Conservation (phyloP, 805 yeast genomes). For the Sugiyamaella marilandica region DNA sequence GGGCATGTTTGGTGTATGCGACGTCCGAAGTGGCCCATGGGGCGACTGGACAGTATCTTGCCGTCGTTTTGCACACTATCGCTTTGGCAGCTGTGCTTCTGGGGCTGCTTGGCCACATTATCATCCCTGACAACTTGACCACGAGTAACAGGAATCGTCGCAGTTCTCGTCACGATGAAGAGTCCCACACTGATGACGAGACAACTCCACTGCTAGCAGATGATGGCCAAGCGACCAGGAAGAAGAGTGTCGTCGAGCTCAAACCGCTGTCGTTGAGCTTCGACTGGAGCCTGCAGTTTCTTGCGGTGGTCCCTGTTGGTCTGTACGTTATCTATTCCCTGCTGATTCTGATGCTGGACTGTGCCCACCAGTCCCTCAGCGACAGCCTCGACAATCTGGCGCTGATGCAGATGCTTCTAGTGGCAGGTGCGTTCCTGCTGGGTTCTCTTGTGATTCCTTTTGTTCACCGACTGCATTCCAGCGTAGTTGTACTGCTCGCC, state of each 20-base stretch:
- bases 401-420: constrained; percentile 23
- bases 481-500: constrained; percentile 41
- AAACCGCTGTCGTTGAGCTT: constrained; percentile 36
- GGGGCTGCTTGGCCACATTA: constrained; percentile 42
- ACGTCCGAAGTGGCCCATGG: constrained; percentile 47
- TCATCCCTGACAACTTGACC: constrained; percentile 21
- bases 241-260: constrained; percentile 8
- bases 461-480: constrained; percentile 57
- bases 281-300: constrained; percentile 78
- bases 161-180: constrained; percentile 8
- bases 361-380: constrained; percentile 64
- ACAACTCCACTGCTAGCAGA: background rate
- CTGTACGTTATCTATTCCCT: constrained; percentile 50
- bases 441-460: constrained; percentile 57
- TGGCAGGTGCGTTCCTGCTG: constrained; percentile 1
- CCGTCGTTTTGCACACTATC: constrained; percentile 36
- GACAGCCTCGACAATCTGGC: constrained; percentile 50
- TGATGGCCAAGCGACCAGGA: background rate
- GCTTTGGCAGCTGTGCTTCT: constrained; percentile 37
- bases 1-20: constrained; percentile 51
- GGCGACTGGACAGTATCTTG: constrained; percentile 45
- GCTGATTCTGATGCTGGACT: constrained; percentile 56
- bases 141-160: constrained; percentile 10
- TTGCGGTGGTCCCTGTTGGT: constrained; percentile 62
- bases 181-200: constrained; percentile 5